Percentiles rank a stretch among this genome's conserved stretches.
Conservation (phyloP, 345 rosid genomes). For the Microcos paniculata region DNA sequence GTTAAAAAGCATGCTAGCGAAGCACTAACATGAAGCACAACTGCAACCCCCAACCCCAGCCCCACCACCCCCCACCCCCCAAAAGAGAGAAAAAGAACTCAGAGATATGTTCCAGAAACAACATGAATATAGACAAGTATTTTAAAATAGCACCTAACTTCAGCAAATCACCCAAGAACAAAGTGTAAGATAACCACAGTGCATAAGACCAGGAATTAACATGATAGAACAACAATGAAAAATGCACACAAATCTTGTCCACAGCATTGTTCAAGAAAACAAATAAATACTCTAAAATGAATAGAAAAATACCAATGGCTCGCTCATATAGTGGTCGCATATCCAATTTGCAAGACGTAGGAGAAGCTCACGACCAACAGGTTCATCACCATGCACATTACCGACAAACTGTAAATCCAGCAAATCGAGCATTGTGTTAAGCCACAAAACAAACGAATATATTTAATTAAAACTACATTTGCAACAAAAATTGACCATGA, state of each 20-base stretch:
- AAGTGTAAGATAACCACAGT: not conserved
- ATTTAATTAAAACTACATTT: conserved; percentile 1
- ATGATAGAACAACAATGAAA: not conserved
- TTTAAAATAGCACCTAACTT: not conserved
- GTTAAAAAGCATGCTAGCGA: not conserved
- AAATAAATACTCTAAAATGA: conserved; percentile 13
- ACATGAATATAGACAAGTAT: not conserved
- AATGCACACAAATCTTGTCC: not conserved
- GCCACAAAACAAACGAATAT: not conserved
- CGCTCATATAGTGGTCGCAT: conserved; percentile 71
- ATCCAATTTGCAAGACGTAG: conserved; percentile 86
- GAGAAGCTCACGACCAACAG: conserved; percentile 89
- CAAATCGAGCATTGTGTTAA: conserved; percentile 18
- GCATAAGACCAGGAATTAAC: not conserved
- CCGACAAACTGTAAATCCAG: conserved; percentile 69
- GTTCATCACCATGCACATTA: conserved; percentile 96
- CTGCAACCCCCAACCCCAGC: not conserved
- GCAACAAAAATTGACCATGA: not conserved
- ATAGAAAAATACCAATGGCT: conserved; percentile 67
- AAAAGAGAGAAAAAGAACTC: not conserved
- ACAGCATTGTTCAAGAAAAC: conserved; percentile 1
- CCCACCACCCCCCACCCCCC: too few species aligned
- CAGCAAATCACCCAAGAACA: not conserved
- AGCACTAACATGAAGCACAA: too few species aligned
- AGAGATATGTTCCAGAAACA: not conserved